Evolutionary conservation across 306 rosid genomes (phyloP).

Genomic region (Vigna mungo): DNA sequence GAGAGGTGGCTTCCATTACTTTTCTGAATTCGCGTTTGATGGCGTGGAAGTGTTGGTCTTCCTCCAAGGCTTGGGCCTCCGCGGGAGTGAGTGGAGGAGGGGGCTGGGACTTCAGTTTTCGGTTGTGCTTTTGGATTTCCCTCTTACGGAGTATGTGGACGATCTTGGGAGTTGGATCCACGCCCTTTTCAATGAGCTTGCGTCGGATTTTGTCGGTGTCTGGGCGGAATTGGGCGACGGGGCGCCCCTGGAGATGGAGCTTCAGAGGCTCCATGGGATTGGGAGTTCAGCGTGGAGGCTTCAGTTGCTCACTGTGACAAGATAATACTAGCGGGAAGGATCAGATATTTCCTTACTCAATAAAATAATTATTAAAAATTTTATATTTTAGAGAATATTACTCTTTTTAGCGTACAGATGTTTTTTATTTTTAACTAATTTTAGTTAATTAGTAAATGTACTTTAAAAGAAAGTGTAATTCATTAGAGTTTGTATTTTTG

Average conservation of each 20-base stretch:
- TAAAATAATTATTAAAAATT: too few relatives aligned
- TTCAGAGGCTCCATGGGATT: neutral
- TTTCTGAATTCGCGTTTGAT: constrained; percentile 61
- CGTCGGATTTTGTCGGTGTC: constrained; percentile 65
- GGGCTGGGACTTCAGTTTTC: constrained; percentile 58
- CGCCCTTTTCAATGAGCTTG: constrained; percentile 60
- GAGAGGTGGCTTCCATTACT: neutral
- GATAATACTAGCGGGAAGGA: neutral
- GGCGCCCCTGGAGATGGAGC: constrained; percentile 47
- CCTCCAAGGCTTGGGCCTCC: constrained; percentile 53
- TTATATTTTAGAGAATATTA: too few relatives aligned
- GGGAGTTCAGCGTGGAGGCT: neutral
- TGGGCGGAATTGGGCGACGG: constrained; percentile 65
- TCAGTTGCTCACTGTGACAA: neutral
- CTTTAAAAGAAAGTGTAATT: too few relatives aligned
- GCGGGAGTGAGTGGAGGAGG: constrained; percentile 55
- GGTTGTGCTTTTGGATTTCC: constrained; percentile 77
- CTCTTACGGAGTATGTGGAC: constrained; percentile 85
- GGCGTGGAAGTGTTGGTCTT: constrained; percentile 62
- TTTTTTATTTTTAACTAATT: too few relatives aligned
- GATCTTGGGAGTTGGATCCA: constrained; percentile 74
- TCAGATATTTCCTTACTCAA: neutral
- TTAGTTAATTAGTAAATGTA: too few relatives aligned
- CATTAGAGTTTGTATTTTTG: too few relatives aligned
- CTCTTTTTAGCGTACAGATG: too few relatives aligned